Percentiles rank a stretch among this genome's conserved stretches.
Conservation (phyloP, 441 rosid species). For the Syzygium malaccense region DNA sequence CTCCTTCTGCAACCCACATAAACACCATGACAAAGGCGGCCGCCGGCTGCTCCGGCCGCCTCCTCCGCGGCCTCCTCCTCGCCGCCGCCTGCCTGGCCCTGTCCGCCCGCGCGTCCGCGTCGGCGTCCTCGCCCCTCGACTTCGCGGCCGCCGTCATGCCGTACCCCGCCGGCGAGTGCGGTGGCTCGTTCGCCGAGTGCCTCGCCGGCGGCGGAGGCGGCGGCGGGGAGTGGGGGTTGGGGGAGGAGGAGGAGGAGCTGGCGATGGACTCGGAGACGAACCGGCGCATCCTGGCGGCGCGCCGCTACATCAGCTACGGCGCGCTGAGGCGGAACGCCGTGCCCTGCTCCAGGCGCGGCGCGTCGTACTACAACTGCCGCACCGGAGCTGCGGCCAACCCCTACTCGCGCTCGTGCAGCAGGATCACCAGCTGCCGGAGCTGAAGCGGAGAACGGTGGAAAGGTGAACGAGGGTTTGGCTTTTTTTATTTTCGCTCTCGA, state of each 20-base stretch:
- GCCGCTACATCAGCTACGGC: slow-evolving; percentile 13
- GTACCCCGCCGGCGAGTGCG: slow-evolving; percentile 31
- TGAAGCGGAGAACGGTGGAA: background rate
- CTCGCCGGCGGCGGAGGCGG: slow-evolving; percentile 11
- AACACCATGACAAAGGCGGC: background rate
- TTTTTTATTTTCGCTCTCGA: background rate
- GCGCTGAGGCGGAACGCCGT: slow-evolving; percentile 9
- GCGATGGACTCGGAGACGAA: slow-evolving; percentile 11
- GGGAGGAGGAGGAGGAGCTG: slow-evolving; percentile 3
- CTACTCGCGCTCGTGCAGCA: slow-evolving; percentile 4
- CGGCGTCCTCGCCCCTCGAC: slow-evolving; percentile 20
- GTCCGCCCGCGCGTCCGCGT: background rate
- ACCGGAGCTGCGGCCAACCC: slow-evolving; percentile 1
- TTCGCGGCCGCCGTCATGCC: slow-evolving; percentile 9
- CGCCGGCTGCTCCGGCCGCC: background rate
- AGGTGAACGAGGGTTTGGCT: background rate
- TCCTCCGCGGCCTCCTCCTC: slow-evolving; percentile 8
- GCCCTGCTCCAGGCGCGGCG: slow-evolving; percentile 10
- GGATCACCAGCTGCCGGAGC: slow-evolving; percentile 5
- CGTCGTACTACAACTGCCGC: slow-evolving; percentile 14
- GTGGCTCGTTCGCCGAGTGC: slow-evolving; percentile 71
- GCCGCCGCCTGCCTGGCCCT: slow-evolving; percentile 27
- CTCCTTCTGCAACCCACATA: background rate
- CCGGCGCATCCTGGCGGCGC: slow-evolving; percentile 5
- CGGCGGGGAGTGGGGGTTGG: slow-evolving; percentile 11